Evolutionary conservation across 176 grass and related monocot genomes (phyloP), one percentile per base, ranked within the genome.

Genomic region (Musa troglodytarum): DNA sequence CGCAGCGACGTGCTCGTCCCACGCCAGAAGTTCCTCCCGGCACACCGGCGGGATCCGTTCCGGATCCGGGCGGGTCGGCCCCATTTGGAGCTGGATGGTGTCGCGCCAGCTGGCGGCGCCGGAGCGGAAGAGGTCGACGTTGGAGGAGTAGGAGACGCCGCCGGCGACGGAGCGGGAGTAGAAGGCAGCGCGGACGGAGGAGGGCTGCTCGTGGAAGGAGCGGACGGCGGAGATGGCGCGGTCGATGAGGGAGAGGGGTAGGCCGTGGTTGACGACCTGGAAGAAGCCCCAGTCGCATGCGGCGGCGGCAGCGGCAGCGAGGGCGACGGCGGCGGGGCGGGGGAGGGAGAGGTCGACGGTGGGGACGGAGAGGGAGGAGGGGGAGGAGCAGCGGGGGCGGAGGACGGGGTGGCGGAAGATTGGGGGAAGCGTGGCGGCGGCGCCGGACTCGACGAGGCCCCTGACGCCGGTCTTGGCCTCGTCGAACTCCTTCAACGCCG

Each of bases 41-140:
- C 89, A 92, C 10, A 84, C 72, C 49, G 85, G 75, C 69, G 85
- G 89, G 73, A 96, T 86, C 56, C 73, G 80, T 0, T 72, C 92
- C 2, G 73, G 59, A 52, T 96, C 85, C 1, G 83, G 15, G 49
- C 20, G 72, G 12, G 49, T 63, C 15, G 89, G 82, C 16, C 87
- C 89, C 74, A 81, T 80, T 12, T 9, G 8, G 2, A 92, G 14
- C 83, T 89, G 89, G 68, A 92, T 76, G 51, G 92, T 96, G 83
- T 92, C 92, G 12, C 92, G 89, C 92, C 92, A 96, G 89, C 89
- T 96, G 25, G 85, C 87, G 54, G 92, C 92, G 20, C 76, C 26
- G 61, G 92, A 83, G 1, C 29, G 58, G 85, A 70, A 92, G 52
- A 92, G 83, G 56, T 96, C 92, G 0, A 89, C 75, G 79, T 96